These are phyloP conservation scores for Periglandula ipomoeae DNA, from an alignment of 2,329 filamentous ascomycete species.

Conservation along the genomic window DNA sequence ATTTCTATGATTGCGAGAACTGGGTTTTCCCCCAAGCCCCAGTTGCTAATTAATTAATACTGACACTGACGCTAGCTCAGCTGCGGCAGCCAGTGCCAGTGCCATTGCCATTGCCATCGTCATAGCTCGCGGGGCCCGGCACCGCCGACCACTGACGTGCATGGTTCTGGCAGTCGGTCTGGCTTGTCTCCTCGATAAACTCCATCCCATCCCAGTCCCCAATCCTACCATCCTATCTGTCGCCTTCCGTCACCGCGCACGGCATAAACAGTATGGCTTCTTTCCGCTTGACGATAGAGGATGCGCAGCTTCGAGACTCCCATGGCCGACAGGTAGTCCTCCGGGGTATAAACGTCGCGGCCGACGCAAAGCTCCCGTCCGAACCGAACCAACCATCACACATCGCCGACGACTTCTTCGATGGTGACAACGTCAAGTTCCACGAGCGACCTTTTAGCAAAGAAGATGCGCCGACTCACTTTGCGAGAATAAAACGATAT, in stretches of 20 bases:
- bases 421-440: conserved; percentile 86
- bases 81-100: no score
- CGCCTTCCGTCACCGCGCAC: neutral
- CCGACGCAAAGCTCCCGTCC: conserved; percentile 82
- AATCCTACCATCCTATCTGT: neutral
- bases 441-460: conserved; percentile 75
- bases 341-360: conserved; percentile 88
- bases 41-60: no score
- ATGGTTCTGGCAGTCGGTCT: neutral
- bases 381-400: conserved; percentile 76
- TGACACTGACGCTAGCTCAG: no score
- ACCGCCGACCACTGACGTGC: neutral
- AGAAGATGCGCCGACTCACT: conserved; percentile 77
- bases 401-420: conserved; percentile 70
- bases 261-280: conserved; percentile 49
- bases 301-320: conserved; percentile 72
- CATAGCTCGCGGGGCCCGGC: conserved; percentile 1
- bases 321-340: conserved; percentile 79
- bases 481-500: conserved; percentile 74
- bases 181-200: neutral
- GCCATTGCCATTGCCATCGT: neutral
- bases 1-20: no score
- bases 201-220: neutral
- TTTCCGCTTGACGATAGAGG: conserved; percentile 74
- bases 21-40: no score